These are phyloP conservation scores for Zychaea mexicana DNA, from an alignment of 371 early-diverging fungal genomes.

Conservation along the genomic window DNA sequence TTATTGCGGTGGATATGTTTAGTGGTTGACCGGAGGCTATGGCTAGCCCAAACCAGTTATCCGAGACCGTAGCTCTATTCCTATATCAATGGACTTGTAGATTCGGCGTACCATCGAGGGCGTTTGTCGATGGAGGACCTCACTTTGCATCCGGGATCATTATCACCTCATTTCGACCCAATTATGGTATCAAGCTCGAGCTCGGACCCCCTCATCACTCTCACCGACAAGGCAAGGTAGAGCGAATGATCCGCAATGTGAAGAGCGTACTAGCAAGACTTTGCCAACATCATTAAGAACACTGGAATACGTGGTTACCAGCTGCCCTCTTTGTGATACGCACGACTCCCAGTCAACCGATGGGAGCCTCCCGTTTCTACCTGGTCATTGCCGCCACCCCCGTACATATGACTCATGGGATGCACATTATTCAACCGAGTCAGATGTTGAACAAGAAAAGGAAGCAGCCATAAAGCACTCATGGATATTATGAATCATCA, in stretches of 20 bases:
- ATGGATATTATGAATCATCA: not conserved
- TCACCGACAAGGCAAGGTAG: not conserved
- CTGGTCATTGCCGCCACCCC: not conserved
- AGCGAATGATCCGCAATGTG: not conserved
- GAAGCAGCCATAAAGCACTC: not conserved
- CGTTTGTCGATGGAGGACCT: not conserved
- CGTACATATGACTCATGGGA: not conserved
- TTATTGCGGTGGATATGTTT: not conserved
- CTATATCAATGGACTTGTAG: not conserved
- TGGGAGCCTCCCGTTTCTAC: not conserved
- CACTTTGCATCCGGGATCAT: not conserved
- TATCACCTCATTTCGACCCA: not conserved
- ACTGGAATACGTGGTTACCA: not conserved
- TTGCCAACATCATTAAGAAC: not conserved
- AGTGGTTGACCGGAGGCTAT: not conserved
- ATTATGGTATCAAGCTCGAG: not conserved
- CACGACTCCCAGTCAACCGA: not conserved
- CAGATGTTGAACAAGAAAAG: not conserved
- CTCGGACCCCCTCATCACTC: not conserved
- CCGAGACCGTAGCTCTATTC: not conserved
- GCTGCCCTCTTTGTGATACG: not conserved
- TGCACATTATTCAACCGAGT: not conserved
- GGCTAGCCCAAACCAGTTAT: not conserved
- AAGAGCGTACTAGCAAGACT: not conserved
- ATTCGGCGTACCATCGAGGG: not conserved